These are phyloP conservation scores for Candida odintsovae DNA, from an alignment of 805 yeast genomes.

Conservation along the genomic window DNA sequence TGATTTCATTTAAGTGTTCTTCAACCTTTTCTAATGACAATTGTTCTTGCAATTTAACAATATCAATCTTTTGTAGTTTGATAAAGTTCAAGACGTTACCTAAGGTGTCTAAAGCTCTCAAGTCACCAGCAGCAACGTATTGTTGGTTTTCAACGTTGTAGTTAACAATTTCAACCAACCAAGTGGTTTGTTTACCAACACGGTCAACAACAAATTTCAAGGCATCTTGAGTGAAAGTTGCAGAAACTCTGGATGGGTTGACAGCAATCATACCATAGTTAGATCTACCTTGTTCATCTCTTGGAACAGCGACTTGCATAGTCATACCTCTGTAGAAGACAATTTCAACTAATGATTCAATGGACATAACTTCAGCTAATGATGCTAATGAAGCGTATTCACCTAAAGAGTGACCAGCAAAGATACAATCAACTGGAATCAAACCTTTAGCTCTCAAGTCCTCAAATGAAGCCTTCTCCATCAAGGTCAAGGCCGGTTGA, in stretches of 20 bases:
- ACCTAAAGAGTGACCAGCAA: conserved; percentile 99
- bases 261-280: conserved; percentile 99
- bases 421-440: conserved; percentile 87
- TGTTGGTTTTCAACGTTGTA: conserved; percentile 97
- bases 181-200: conserved; percentile 74
- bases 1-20: conserved; percentile 83
- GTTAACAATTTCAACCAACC: conserved; percentile 97
- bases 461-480: conserved; percentile 99
- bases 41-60: conserved; percentile 77
- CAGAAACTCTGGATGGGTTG: conserved; percentile 88
- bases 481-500: conserved; percentile 96
- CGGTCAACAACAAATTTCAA: conserved; percentile 90
- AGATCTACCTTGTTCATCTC: conserved; percentile 92
- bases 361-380: conserved; percentile 97
- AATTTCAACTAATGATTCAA: conserved; percentile 93
- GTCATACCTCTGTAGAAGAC: conserved; percentile 99
- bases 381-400: conserved; percentile 98
- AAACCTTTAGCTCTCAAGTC: conserved; percentile 95
- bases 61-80: conserved; percentile 91
- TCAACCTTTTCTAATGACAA: conserved; percentile 84
- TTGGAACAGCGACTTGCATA: conserved; percentile 99
- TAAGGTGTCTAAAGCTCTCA: conserved; percentile 89
- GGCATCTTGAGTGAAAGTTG: conserved; percentile 89
- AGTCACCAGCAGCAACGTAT: conserved; percentile 98
- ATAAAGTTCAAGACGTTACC: conserved; percentile 90